phyloP scores from a whole-genome alignment of 176 grass and related monocot species.

The Avena eriantha region DNA sequence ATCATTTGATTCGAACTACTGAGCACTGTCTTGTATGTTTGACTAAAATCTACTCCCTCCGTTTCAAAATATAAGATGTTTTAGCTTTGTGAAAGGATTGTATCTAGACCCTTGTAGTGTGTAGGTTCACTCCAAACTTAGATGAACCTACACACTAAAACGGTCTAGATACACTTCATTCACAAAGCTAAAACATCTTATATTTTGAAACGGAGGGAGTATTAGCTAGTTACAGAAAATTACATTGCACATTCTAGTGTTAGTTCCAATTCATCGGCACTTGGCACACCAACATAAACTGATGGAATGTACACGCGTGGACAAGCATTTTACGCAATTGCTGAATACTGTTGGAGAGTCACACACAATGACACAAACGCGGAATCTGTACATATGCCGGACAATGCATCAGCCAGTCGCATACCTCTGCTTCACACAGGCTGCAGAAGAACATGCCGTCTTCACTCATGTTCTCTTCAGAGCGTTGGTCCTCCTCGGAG shows the following conservation, averaged over 20 bases:
- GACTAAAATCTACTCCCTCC: neutral
- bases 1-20: constrained; percentile 4
- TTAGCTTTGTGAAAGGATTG: too few relatives aligned
- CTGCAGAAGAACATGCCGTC: constrained; percentile 98
- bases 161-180: too few relatives aligned
- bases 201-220: too few relatives aligned
- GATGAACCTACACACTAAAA: too few relatives aligned
- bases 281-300: neutral
- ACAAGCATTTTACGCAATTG: neutral
- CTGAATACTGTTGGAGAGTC: neutral
- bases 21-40: neutral
- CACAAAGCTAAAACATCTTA: too few relatives aligned
- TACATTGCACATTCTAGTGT: constrained; percentile 16
- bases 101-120: too few relatives aligned
- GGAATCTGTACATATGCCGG: neutral
- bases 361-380: neutral
- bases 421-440: constrained; percentile 94
- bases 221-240: neutral
- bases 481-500: constrained; percentile 47
- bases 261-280: neutral
- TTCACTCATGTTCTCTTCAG: constrained; percentile 75
- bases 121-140: too few relatives aligned
- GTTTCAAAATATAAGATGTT: too few relatives aligned
- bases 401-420: neutral
- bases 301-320: constrained; percentile 7